Conservation (phyloP, 2,329 filamentous ascomycete genomes). For the Monosporascus sp. region DNA sequence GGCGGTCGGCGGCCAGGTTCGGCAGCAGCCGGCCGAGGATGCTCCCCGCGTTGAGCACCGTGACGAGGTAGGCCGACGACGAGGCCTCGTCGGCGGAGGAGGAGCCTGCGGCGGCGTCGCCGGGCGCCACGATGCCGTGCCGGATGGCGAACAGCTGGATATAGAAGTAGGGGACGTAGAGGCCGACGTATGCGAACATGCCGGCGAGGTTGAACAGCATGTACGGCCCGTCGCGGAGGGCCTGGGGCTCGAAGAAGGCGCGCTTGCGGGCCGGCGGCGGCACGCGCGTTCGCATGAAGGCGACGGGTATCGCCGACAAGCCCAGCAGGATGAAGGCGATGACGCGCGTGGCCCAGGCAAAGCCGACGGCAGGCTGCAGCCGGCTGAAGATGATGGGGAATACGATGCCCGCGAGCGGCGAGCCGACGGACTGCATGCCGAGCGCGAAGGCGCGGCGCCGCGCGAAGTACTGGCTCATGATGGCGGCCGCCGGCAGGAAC, state of each 20-base stretch:
- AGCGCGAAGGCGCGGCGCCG: slow-evolving; percentile 16
- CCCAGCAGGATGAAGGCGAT: slow-evolving; percentile 34
- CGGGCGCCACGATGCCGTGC: slow-evolving; percentile 3
- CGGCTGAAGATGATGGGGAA: slow-evolving; percentile 37
- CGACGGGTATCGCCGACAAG: slow-evolving; percentile 17
- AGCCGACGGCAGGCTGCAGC: slow-evolving; percentile 39
- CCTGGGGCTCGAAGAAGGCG: slow-evolving; percentile 20
- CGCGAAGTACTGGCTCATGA: slow-evolving; percentile 26
- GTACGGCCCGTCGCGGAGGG: slow-evolving; percentile 25
- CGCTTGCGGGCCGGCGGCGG: slow-evolving; percentile 15
- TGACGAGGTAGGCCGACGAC: slow-evolving; percentile 25
- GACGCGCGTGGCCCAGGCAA: slow-evolving; percentile 42
- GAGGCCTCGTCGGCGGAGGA: background rate
- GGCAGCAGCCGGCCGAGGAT: slow-evolving; percentile 32
- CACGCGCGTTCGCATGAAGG: slow-evolving; percentile 22
- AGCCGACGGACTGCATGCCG: slow-evolving; percentile 15
- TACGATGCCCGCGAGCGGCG: slow-evolving; percentile 29
- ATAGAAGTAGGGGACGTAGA: slow-evolving; percentile 33
- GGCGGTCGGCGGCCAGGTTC: slow-evolving; percentile 26
- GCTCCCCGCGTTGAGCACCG: slow-evolving; percentile 31
- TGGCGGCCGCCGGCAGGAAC: slow-evolving; percentile 15
- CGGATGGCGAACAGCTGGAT: slow-evolving; percentile 16
- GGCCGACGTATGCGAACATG: slow-evolving; percentile 27
- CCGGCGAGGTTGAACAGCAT: slow-evolving; percentile 16
- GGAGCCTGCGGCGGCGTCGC: background rate